Percentiles rank a stretch among this genome's conserved stretches.
Conservation (phyloP, 768 basidiomycete species). For the Termitomyces sp. region DNA sequence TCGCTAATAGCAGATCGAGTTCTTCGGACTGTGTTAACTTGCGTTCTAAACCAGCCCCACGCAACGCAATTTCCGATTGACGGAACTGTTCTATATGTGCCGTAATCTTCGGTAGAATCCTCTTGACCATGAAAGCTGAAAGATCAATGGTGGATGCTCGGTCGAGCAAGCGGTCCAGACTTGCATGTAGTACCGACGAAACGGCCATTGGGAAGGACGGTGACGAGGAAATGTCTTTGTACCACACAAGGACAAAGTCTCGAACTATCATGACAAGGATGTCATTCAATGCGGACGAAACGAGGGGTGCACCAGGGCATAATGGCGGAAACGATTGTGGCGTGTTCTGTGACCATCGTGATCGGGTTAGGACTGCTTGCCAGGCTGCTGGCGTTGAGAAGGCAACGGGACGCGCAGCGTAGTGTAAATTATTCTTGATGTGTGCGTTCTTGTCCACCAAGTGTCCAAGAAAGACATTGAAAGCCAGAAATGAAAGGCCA, state of each 20-base stretch:
- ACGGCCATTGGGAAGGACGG: constrained; percentile 87
- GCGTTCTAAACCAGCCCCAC: constrained; percentile 79
- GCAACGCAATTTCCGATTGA: constrained; percentile 81
- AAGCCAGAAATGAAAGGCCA: constrained; percentile 45
- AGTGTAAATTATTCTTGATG: constrained; percentile 34
- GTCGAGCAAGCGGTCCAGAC: constrained; percentile 53
- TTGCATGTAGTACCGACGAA: constrained; percentile 67
- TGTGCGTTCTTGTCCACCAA: constrained; percentile 47
- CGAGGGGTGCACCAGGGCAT: constrained; percentile 55
- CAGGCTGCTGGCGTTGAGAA: constrained; percentile 95
- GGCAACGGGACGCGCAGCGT: constrained; percentile 68
- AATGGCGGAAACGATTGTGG: constrained; percentile 67
- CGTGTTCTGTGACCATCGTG: constrained; percentile 81
- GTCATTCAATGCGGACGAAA: constrained; percentile 74
- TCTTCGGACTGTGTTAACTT: constrained; percentile 87
- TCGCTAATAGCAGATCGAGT: constrained; percentile 81
- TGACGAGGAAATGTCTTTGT: constrained; percentile 78
- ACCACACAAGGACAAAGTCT: constrained; percentile 92
- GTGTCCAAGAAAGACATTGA: constrained; percentile 55
- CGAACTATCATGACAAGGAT: constrained; percentile 77
- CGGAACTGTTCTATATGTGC: constrained; percentile 88
- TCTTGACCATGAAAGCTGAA: constrained; percentile 73
- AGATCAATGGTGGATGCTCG: constrained; percentile 63
- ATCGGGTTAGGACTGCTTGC: constrained; percentile 85
- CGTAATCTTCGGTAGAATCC: constrained; percentile 85